Base-by-base conservation (phyloP, 495 filamentous ascomycete genomes). In the Lindgomyces ingoldianus region DNA sequence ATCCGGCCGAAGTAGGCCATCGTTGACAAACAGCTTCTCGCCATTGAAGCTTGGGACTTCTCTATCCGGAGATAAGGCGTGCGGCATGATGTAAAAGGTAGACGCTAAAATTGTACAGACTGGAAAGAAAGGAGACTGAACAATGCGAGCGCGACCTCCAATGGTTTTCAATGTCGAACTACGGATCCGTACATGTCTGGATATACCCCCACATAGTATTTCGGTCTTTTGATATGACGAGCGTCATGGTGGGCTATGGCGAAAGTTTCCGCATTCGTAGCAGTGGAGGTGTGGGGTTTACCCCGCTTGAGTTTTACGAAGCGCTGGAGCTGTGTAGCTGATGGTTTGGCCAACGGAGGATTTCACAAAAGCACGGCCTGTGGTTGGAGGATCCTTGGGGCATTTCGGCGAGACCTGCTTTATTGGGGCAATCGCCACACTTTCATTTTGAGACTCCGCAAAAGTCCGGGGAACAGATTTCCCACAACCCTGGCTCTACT, bases 1-100 rank as follows among this genome's bases (percentile, higher is more conserved):
- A 29, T 78, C 75, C n/a, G 76, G 72, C 22, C 65, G 74, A n/a
- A 86, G 72, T 29, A 76, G 75, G 0, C 84, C 84, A 60, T 86
- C 84, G 62, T 76, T 83, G 62, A 83, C 83, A 57, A 74, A 72
- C 22, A 72, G 60, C 29, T 62, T 51, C 44, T 62, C 45, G 0
- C 53, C 54, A 21, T 51, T 26, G 60, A 60, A 60, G 33, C 25
- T 62, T 6, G 65, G 60, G 12, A 51, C 19, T 27, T 63, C 50
- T 25, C 10, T 19, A 33, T 48, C 56, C 55, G 48, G 56, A 19
- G 51, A 60, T 21, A 54, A 3, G 11, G 64, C 64, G 33, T 68
- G 64, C 22, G 63, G 63, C 63, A 66, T 66, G 12, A 10, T 45
- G 16, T 30, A 29, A 39, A 14, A 39, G 6, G 14, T 39, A n/a